phyloP scores from a whole-genome alignment of 495 filamentous ascomycete species.

The Neurospora discreta region DNA sequence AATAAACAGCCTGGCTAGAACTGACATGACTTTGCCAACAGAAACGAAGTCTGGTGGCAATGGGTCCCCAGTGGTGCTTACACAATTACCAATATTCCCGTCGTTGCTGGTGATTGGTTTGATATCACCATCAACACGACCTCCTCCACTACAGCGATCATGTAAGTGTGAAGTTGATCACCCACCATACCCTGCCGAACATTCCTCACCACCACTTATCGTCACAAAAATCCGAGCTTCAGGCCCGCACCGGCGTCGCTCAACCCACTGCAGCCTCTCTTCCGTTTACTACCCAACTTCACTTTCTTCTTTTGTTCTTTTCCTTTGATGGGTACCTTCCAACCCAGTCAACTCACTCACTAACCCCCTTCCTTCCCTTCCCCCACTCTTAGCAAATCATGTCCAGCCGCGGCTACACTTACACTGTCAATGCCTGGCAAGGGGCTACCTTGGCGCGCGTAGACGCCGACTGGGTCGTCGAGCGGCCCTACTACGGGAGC shows the following conservation, averaged over 20 bases:
- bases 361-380: not conserved
- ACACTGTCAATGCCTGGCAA: conserved; percentile 3
- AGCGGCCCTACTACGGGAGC: conserved; percentile 16
- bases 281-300: not conserved
- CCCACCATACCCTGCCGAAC: not conserved
- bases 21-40: not conserved
- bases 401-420: conserved; percentile 3
- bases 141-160: conserved; percentile 10
- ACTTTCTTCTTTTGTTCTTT: too few relatives aligned
- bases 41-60: conserved; percentile 22
- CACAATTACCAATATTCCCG: conserved; percentile 15
- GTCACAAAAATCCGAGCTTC: not conserved
- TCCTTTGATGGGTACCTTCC: not conserved
- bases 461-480: conserved; percentile 23
- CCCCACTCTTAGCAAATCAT: conserved; percentile 9
- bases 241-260: not conserved
- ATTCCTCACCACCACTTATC: not conserved
- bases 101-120: conserved; percentile 18
- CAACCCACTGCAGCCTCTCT: not conserved
- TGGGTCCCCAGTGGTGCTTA: conserved; percentile 15
- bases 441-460: conserved; percentile 14
- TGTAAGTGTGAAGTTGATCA: too few relatives aligned
- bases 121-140: conserved; percentile 19
- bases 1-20: not conserved
- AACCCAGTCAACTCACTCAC: not conserved